Percentiles rank a stretch among this genome's conserved stretches.
Conservation (phyloP, 805 yeast genomes). For the Ogataea salicorniae region DNA sequence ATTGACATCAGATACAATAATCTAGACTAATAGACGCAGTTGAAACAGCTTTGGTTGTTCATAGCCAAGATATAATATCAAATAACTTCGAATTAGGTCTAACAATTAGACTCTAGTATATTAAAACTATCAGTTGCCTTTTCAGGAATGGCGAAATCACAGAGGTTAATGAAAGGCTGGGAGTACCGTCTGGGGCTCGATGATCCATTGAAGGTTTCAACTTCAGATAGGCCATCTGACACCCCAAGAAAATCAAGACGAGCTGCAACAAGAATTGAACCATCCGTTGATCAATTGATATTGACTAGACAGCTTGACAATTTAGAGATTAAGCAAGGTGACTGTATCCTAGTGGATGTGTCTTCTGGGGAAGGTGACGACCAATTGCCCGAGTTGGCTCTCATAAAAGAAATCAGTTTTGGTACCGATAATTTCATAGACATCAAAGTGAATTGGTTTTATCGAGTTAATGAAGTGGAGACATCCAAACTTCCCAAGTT, state of each 20-base stretch:
- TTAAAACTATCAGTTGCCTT: no score
- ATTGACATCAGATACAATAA: no score
- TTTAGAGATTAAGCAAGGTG: constrained; percentile 48
- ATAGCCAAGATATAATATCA: no score
- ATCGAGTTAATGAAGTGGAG: constrained; percentile 38
- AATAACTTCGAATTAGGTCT: no score
- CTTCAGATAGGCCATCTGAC: constrained; percentile 7
- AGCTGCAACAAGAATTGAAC: constrained; percentile 7
- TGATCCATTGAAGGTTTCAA: neutral
- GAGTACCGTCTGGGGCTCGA: constrained; percentile 17
- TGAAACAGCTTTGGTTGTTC: no score
- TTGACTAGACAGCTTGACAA: constrained; percentile 43
- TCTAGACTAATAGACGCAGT: no score
- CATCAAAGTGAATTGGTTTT: constrained; percentile 43
- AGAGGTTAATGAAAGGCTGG: constrained; percentile 35
- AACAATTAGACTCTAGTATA: no score
- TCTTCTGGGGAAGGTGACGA: constrained; percentile 13
- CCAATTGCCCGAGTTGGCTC: constrained; percentile 36
- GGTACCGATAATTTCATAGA: constrained; percentile 48
- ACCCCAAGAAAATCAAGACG: constrained; percentile 22
- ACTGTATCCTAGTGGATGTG: constrained; percentile 38
- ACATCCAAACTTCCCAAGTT: constrained; percentile 20
- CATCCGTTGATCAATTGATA: constrained; percentile 12
- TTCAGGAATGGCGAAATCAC: constrained; percentile 22
- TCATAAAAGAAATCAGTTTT: constrained; percentile 46